Evolutionary conservation across 1,284 basidiomycete species (phyloP), one percentile per base, ranked within the genome.

Genomic region (Quambalaria eucalypti): DNA sequence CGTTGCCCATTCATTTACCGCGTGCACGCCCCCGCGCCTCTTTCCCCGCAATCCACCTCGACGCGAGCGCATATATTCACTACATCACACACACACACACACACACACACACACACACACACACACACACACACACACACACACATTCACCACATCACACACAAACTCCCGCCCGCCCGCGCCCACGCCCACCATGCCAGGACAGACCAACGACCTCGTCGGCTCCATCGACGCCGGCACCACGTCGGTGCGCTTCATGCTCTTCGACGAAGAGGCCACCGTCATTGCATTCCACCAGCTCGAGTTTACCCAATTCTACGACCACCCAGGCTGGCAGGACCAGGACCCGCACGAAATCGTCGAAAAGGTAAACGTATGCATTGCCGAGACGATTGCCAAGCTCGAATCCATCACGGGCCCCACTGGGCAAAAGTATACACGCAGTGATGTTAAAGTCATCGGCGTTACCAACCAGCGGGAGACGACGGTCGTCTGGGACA

Each of bases 401-500:
- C 81, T 98, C 62, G 87, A 91, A 71, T 79, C 26, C 21, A 39
- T n/a, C 25, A n/a, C 62, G 16, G n/a, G n/a, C n/a, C n/a, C n/a
- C n/a, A n/a, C n/a, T n/a, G 79, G 54, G 50, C 79, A 81, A 19
- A 88, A 90, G 2, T 88, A 85, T 82, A 78, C 82, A 12, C 83
- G 83, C 68, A 81, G 83, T 52, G 88, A 88, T 73, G 80, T 98
- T 75, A 93, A 92, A 77, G 88, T 88, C 57, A 89, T 98, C 65
- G 93, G 92, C 36, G 89, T 98, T 78, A 97, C 93, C 49, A 98
- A 96, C 76, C 93, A 98, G 79, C 85, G 95, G 57, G 93, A 98
- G 77, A 98, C 95, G 4, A 86, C 92, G 1, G 85, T 97, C 19
- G 88, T 86, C 10, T 98, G 95, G 95, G 88, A 88, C 74, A 83